These are phyloP conservation scores for Moesziomyces sp. DNA, from an alignment of 1,284 basidiomycete species.

Conservation along the genomic window DNA sequence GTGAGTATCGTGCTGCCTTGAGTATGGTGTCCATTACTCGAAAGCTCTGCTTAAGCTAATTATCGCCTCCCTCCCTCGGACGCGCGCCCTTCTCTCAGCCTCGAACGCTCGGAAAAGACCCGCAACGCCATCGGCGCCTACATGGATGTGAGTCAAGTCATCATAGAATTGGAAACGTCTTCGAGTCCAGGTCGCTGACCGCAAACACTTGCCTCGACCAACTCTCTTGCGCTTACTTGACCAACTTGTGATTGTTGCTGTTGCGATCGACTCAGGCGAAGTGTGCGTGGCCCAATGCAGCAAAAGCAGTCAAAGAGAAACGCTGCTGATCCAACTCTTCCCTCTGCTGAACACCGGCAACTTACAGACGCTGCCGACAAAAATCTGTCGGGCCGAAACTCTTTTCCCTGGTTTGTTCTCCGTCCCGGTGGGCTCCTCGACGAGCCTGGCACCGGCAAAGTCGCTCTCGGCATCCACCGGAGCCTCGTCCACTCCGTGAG, in stretches of 20 bases:
- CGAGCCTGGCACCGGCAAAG: conserved; percentile 63
- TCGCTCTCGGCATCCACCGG: conserved; percentile 43
- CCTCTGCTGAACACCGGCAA: neutral
- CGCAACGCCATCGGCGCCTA: conserved; percentile 46
- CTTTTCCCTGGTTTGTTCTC: conserved; percentile 78
- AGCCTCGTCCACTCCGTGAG: conserved; percentile 36
- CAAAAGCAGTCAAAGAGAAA: neutral
- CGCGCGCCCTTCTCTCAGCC: conserved; percentile 22
- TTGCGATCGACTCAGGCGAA: conserved; percentile 6
- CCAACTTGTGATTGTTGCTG: neutral
- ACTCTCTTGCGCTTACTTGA: too few relatives aligned
- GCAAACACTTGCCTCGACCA: neutral
- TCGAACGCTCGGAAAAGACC: conserved; percentile 65
- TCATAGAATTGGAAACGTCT: too few relatives aligned
- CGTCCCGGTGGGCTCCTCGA: conserved; percentile 75
- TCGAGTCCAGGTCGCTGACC: neutral
- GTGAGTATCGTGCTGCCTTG: conserved; percentile 69
- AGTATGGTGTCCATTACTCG: neutral
- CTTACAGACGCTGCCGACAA: conserved; percentile 75
- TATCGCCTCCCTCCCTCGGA: neutral
- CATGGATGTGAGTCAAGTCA: conserved; percentile 35
- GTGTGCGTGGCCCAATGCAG: conserved; percentile 1
- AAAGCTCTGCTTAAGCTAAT: neutral
- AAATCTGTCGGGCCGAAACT: conserved; percentile 73
- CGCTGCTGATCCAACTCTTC: neutral